Percentiles rank a stretch among this genome's conserved stretches.
These are phyloP conservation scores for Collybia mongolica DNA, from an alignment of 768 basidiomycete genomes.

Conservation along the genomic window DNA sequence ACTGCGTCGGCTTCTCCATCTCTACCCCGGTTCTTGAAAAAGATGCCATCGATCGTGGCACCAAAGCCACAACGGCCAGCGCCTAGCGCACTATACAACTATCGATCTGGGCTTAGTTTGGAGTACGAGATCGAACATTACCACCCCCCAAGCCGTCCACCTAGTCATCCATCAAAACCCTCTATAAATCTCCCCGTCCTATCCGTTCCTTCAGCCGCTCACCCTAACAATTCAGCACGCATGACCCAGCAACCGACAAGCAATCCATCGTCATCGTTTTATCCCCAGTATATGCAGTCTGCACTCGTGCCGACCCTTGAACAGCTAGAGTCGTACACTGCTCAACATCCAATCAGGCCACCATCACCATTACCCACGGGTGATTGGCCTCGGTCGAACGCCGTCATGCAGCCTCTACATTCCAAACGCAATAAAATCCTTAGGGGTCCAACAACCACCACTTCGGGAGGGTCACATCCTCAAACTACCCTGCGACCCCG, in stretches of 20 bases:
- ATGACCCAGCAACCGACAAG: constrained; percentile 10
- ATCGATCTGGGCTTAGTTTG: constrained; percentile 35
- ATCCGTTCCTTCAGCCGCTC: constrained; percentile 16
- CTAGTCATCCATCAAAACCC: constrained; percentile 3
- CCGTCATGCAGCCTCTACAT: constrained; percentile 27
- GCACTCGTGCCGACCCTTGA: constrained; percentile 5
- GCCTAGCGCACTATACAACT: constrained; percentile 33
- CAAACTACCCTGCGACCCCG: constrained; percentile 19
- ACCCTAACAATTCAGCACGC: constrained; percentile 4
- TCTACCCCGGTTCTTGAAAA: constrained; percentile 31
- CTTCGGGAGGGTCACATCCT: neutral
- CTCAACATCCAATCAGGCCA: constrained; percentile 19
- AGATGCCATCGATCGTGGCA: constrained; percentile 40
- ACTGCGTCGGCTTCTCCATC: constrained; percentile 19
- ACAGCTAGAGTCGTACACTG: constrained; percentile 6
- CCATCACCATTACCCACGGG: constrained; percentile 46
- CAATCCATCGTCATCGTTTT: constrained; percentile 24
- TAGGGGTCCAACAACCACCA: no score
- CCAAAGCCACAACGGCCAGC: constrained; percentile 39
- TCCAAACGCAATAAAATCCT: constrained; percentile 14
- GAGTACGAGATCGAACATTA: constrained; percentile 52
- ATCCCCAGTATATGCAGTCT: constrained; percentile 26
- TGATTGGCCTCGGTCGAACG: constrained; percentile 52
- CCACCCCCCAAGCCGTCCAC: constrained; percentile 25
- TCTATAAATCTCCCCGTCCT: constrained; percentile 15